Percentiles rank a stretch among this genome's conserved stretches.
These are phyloP conservation scores for Dryas octopetala DNA, from an alignment of 306 rosid species.

Conservation along the genomic window DNA sequence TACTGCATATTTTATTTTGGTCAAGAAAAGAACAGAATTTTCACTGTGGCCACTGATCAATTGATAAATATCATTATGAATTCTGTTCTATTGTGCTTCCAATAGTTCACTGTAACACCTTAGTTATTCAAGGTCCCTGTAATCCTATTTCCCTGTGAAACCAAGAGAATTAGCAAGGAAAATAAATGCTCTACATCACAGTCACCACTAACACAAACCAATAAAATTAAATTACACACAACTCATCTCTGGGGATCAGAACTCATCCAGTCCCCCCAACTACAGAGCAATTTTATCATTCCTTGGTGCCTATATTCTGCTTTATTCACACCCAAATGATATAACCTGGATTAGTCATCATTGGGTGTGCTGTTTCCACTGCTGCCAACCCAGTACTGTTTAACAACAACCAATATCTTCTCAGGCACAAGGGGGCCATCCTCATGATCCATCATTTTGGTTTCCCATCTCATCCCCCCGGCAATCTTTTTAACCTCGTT, in stretches of 20 bases:
- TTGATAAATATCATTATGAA: neutral
- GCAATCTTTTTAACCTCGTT: slow-evolving; percentile 74
- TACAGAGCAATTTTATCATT: slow-evolving; percentile 10
- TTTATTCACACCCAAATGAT: slow-evolving; percentile 12
- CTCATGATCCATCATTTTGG: slow-evolving; percentile 88
- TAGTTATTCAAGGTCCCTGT: slow-evolving; percentile 14
- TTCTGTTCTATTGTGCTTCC: slow-evolving; percentile 10
- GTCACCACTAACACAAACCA: slow-evolving; percentile 5
- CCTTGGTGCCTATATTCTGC: neutral
- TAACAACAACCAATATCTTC: slow-evolving; percentile 76
- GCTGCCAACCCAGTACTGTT: slow-evolving; percentile 76
- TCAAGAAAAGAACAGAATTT: neutral
- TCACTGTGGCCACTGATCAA: neutral
- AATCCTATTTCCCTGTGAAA: slow-evolving; percentile 13
- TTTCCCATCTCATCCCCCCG: slow-evolving; percentile 84
- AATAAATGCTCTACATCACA: neutral
- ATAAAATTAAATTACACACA: slow-evolving; percentile 6
- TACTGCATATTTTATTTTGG: neutral
- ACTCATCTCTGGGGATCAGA: slow-evolving; percentile 11
- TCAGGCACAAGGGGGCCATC: slow-evolving; percentile 85
- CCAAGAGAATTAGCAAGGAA: slow-evolving; percentile 11
- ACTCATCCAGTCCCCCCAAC: slow-evolving; percentile 13
- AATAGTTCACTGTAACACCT: neutral
- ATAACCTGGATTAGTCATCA: slow-evolving; percentile 20
- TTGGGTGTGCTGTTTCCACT: slow-evolving; percentile 47